These are phyloP conservation scores for Xylaria multiplex DNA, from an alignment of 2,329 filamentous ascomycete species.

Conservation along the genomic window DNA sequence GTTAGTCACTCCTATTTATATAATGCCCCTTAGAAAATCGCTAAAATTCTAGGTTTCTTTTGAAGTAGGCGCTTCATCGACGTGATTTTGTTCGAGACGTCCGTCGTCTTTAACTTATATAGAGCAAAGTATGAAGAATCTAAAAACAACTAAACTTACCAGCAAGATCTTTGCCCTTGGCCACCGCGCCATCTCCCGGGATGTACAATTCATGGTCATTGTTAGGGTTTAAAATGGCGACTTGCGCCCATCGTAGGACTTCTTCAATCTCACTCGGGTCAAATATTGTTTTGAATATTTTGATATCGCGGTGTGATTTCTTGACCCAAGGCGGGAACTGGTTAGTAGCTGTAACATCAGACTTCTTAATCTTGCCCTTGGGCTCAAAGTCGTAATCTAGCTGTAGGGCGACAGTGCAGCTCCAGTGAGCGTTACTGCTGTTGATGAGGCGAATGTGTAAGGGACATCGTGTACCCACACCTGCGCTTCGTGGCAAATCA, in stretches of 20 bases:
- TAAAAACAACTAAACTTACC: slow-evolving; percentile 42
- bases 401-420: slow-evolving; percentile 73
- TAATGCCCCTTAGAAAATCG: not conserved
- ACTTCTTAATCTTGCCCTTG: slow-evolving; percentile 54
- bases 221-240: slow-evolving; percentile 77
- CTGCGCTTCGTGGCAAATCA: slow-evolving; percentile 63
- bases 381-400: slow-evolving; percentile 69
- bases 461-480: slow-evolving; percentile 78
- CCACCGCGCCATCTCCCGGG: slow-evolving; percentile 58
- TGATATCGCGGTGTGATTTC: slow-evolving; percentile 55
- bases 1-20: slow-evolving; percentile 11
- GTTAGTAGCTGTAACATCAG: slow-evolving; percentile 59
- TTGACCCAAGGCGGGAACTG: slow-evolving; percentile 74
- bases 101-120: not conserved
- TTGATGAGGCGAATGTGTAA: slow-evolving; percentile 78
- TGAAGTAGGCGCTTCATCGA: no score
- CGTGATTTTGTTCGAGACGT: no score
- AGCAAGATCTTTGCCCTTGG: slow-evolving; percentile 51
- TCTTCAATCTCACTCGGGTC: slow-evolving; percentile 72
- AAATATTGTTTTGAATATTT: slow-evolving; percentile 71
- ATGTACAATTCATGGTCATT: slow-evolving; percentile 63
- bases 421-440: slow-evolving; percentile 67
- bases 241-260: slow-evolving; percentile 77
- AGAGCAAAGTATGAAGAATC: not conserved
- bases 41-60: not conserved